Conservation (phyloP, 345 rosid species). For the Eucalyptus polybractea region DNA sequence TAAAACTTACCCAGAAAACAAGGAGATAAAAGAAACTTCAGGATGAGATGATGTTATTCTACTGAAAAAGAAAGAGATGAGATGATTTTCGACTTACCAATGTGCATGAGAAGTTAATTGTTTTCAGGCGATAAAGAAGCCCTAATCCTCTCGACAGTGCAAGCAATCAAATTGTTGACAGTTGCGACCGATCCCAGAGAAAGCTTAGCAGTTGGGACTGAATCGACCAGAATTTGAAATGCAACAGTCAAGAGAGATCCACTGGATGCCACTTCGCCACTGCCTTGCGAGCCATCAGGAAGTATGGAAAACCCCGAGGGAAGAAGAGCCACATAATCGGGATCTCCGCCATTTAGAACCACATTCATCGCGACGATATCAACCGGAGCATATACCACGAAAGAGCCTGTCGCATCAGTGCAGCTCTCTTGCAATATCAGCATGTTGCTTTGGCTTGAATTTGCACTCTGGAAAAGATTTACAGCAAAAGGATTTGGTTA, state of each 20-base stretch:
- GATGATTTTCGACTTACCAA: neutral
- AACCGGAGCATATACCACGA: slow-evolving; percentile 53
- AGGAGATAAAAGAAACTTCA: neutral
- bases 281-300: slow-evolving; percentile 23
- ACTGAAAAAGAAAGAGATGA: neutral
- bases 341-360: slow-evolving; percentile 34
- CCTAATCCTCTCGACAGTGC: slow-evolving; percentile 68
- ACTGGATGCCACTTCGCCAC: neutral
- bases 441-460: slow-evolving; percentile 39
- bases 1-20: neutral
- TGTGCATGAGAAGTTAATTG: neutral
- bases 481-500: neutral
- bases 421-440: slow-evolving; percentile 56
- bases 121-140: slow-evolving; percentile 25
- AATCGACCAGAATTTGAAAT: slow-evolving; percentile 69
- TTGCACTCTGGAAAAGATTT: slow-evolving; percentile 12
- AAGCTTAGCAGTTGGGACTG: slow-evolving; percentile 38
- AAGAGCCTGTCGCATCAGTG: slow-evolving; percentile 37
- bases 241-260: slow-evolving; percentile 80
- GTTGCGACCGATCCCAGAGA: slow-evolving; percentile 79
- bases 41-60: neutral
- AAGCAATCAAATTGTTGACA: slow-evolving; percentile 52
- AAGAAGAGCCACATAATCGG: slow-evolving; percentile 42
- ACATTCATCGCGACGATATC: slow-evolving; percentile 30
- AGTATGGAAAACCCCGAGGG: slow-evolving; percentile 59